Base-by-base conservation (phyloP, 257 asterid species). In the Euphrasia confusa region DNA sequence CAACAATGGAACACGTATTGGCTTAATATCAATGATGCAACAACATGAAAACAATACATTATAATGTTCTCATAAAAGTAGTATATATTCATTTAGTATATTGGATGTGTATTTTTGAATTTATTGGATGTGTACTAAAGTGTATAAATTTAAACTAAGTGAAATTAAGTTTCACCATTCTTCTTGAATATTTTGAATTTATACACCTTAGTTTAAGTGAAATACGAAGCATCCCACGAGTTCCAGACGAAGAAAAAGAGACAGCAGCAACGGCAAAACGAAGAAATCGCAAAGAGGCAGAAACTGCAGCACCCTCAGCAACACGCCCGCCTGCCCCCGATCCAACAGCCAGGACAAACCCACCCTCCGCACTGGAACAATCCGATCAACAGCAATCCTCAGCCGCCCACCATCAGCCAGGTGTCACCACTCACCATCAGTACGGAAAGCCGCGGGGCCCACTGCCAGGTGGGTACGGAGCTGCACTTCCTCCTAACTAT, bases 201-300 rank as follows among this genome's bases (percentile, higher is more conserved):
- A 2, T 24, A 44, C 24, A 45, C 60, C 60, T 59, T 55, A 27
- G 27, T 63, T 30, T 30, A 3, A 81, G 97, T 97, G 6, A 83
- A 80, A 71, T 92, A 92, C 3, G 99, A 92, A 70, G 75, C 95
- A 18, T 92, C 98, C 0, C 98, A 92, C n/a, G 98, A 92, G 84
- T 92, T 86, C 84, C 97, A 89, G 79, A 92, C 95, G 10, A 92
- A 89, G 95, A 92, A 82, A 71, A 92, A 82, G 72, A 72, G 97
- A 64, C 99, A 84, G 80, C 94, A 89, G 67, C 99, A 92, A 53
- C 72, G 96, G n/a, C 93, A 86, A 74, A 83, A 83, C 3, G 97
- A 93, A 70, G 95, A 93, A 81, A 58, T 69, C 13, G 92, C 99
- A 13, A 93, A 87, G 70, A 72, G 94, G 64, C 96, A 83, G 69